Base-by-base conservation (phyloP, 2,329 filamentous ascomycete species). In the Thielaviopsis punctulata region DNA sequence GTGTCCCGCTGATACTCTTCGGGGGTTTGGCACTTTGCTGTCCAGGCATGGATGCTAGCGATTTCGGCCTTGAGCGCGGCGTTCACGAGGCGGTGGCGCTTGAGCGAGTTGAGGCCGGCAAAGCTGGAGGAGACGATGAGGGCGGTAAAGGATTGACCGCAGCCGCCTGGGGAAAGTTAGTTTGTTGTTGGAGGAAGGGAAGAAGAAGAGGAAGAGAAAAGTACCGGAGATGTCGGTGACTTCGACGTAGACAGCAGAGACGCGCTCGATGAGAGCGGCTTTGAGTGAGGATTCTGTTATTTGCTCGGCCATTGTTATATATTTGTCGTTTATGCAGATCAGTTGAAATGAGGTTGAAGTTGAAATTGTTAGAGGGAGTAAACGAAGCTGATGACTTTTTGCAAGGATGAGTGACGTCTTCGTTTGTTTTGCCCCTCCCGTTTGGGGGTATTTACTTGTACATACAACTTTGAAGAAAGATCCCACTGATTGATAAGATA, bases 191-290 rank as follows among this genome's bases (percentile, higher is more conserved):
- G 30, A 3, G 2, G 19, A 25, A 49, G 49, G 50, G 54, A 45
- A 49, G 30, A 55, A 51, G 53, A 49, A 45, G 48, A 4, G 25
- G 45, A 45, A 45, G 48, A 52, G 52, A 36, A 46, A 23, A 64
- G 55, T 76, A 94, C 89, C 90, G 58, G 88, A 95, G 73, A 94
- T 80, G 68, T 96, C 90, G 58, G 86, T 84, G 59, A 95, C 87
- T 61, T 92, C 82, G 57, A 95, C 87, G 68, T 93, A 78, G 24
- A 75, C 73, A 21, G 88, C 87, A 53, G 79, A 73, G 52, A 95
- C 72, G 58, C 80, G 79, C 59, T 82, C 71, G 36, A 72, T 75
- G 59, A 95, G 74, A 55, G 82, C 84, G 44, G 70, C 69, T 62
- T 76, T 80, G 52, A 96, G 73, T 48, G 73, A 75, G 36, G 80